phyloP scores from a whole-genome alignment of 2,329 filamentous ascomycete species.

The Aureobasidium sp. region DNA sequence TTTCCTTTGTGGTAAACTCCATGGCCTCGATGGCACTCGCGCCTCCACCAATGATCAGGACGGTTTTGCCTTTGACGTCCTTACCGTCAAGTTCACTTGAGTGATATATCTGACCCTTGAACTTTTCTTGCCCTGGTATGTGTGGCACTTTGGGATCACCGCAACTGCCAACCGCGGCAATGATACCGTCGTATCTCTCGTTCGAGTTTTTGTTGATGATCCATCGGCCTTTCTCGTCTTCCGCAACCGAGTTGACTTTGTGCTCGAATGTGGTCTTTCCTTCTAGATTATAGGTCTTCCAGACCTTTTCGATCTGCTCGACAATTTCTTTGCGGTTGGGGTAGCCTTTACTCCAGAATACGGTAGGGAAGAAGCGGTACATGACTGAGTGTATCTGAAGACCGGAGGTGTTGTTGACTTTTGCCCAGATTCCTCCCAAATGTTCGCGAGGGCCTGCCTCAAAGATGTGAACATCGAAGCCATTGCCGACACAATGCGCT shows the following conservation, averaged over 20 bases:
- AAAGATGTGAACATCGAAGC: constrained; percentile 73
- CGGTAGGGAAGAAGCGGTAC: constrained; percentile 79
- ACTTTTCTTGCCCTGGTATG: constrained; percentile 61
- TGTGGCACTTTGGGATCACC: constrained; percentile 67
- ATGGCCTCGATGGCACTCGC: constrained; percentile 75
- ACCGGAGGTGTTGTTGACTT: constrained; percentile 72
- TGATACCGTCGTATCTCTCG: constrained; percentile 68
- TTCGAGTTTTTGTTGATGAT: constrained; percentile 64
- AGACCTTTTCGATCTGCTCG: constrained; percentile 60
- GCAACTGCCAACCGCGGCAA: constrained; percentile 72
- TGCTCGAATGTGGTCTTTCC: constrained; percentile 63
- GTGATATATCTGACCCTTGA: constrained; percentile 64
- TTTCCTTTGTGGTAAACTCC: constrained; percentile 62
- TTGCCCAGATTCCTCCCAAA: constrained; percentile 71
- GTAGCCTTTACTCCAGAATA: constrained; percentile 68
- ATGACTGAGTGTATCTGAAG: constrained; percentile 79
- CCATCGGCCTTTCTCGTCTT: constrained; percentile 62
- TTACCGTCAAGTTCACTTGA: constrained; percentile 68
- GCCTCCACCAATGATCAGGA: constrained; percentile 69
- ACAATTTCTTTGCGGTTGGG: constrained; percentile 69
- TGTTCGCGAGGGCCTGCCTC: constrained; percentile 58
- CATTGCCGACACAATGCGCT: constrained; percentile 75
- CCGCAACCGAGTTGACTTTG: constrained; percentile 58
- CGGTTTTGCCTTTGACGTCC: constrained; percentile 62
- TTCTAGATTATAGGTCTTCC: constrained; percentile 66